phyloP scores from a whole-genome alignment of 2,329 filamentous ascomycete genomes.

The Fusarium xyrophilum region DNA sequence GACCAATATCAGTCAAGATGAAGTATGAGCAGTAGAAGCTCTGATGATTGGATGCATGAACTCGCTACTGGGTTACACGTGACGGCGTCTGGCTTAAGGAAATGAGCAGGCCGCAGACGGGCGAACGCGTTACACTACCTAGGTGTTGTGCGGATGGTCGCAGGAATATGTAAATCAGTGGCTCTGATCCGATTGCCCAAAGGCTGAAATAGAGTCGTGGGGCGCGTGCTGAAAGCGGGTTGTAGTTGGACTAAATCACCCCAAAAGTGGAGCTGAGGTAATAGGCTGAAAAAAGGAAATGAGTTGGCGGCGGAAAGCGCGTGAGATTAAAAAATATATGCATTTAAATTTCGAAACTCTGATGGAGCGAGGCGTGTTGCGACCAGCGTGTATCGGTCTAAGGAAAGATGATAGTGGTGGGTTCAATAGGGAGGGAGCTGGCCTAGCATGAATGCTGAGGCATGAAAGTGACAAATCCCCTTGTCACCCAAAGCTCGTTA shows the following conservation, averaged over 20 bases:
- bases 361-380: slow-evolving; percentile 3
- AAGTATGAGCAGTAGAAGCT: neutral
- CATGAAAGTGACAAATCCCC: slow-evolving; percentile 1
- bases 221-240: slow-evolving; percentile 30
- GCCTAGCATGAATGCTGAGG: neutral
- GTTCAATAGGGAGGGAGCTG: slow-evolving; percentile 5
- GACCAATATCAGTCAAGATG: neutral
- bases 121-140: slow-evolving; percentile 15
- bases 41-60: slow-evolving; percentile 10
- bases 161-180: slow-evolving; percentile 29
- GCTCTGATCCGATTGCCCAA: slow-evolving; percentile 31
- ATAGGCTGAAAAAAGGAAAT: slow-evolving; percentile 24
- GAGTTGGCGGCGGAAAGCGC: slow-evolving; percentile 18
- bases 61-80: slow-evolving; percentile 6
- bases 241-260: slow-evolving; percentile 20
- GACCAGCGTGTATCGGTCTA: slow-evolving; percentile 21
- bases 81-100: slow-evolving; percentile 1
- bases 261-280: slow-evolving; percentile 19
- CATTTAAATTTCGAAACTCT: slow-evolving; percentile 4
- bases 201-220: slow-evolving; percentile 36
- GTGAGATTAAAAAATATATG: slow-evolving; percentile 5
- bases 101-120: neutral
- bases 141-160: slow-evolving; percentile 17
- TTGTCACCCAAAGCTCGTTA: slow-evolving; percentile 16
- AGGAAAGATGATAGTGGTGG: neutral